Conservation (phyloP, 148 eudicot species). For the Dianthus caryophyllus region DNA sequence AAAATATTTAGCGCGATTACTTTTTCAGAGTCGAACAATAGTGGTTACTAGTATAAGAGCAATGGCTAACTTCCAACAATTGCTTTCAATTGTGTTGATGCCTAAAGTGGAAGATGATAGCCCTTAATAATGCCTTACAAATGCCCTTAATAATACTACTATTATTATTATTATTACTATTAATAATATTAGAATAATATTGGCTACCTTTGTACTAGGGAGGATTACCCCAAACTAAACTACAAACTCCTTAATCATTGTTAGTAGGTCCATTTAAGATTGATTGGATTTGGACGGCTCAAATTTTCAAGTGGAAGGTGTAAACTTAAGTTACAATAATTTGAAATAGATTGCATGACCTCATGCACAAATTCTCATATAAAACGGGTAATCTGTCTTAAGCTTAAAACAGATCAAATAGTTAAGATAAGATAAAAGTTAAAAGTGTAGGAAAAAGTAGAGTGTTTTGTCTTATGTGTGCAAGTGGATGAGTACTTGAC, state of each 20-base stretch:
- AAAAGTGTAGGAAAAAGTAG: too few relatives aligned
- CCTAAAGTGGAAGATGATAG: not conserved
- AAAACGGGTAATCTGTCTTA: too few relatives aligned
- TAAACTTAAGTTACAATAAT: slow-evolving; percentile 22
- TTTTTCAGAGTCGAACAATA: not conserved
- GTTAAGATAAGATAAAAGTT: too few relatives aligned
- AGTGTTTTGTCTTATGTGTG: too few relatives aligned
- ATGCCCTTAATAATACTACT: not conserved
- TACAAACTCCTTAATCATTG: slow-evolving; percentile 21
- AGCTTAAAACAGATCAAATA: too few relatives aligned
- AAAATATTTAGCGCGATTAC: too few relatives aligned
- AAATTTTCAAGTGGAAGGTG: slow-evolving; percentile 20
- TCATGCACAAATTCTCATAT: too few relatives aligned
- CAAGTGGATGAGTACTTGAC: too few relatives aligned
- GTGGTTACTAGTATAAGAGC: not conserved
- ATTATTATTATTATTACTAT: slow-evolving; percentile 10
- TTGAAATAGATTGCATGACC: slow-evolving; percentile 6
- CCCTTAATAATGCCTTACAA: not conserved
- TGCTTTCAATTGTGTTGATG: not conserved
- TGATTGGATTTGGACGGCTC: slow-evolving; percentile 31
- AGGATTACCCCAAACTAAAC: not conserved
- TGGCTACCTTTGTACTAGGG: not conserved
- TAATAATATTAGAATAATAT: too few relatives aligned
- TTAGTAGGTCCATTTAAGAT: slow-evolving; percentile 11
- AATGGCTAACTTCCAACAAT: not conserved